These are phyloP conservation scores for Ophiosphaerella korrae DNA, from an alignment of 2,329 filamentous ascomycete genomes.

Conservation along the genomic window DNA sequence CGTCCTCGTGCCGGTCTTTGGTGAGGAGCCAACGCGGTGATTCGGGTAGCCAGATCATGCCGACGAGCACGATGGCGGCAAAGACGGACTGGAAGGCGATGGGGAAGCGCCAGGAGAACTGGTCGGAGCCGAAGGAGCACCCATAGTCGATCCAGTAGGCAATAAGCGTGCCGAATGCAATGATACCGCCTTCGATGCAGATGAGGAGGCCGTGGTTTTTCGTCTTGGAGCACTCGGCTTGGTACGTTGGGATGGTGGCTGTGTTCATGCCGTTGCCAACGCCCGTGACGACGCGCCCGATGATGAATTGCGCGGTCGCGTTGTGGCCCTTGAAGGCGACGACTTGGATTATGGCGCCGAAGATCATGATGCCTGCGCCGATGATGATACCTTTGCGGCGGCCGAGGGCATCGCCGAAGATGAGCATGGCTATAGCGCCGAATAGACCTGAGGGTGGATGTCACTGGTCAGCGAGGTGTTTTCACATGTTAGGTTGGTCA, in stretches of 20 bases:
- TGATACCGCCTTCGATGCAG: slow-evolving; percentile 62
- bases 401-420: slow-evolving; percentile 50
- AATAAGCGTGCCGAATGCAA: slow-evolving; percentile 58
- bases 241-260: slow-evolving; percentile 60
- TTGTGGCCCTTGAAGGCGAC: slow-evolving; percentile 38
- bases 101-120: slow-evolving; percentile 57
- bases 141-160: slow-evolving; percentile 55
- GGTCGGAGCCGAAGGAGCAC: slow-evolving; percentile 36
- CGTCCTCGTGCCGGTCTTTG: slow-evolving; percentile 67
- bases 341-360: slow-evolving; percentile 51
- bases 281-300: slow-evolving; percentile 59
- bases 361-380: slow-evolving; percentile 50
- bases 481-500: background rate
- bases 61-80: slow-evolving; percentile 56
- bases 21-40: slow-evolving; percentile 69
- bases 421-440: slow-evolving; percentile 48
- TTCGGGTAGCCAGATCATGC: slow-evolving; percentile 67
- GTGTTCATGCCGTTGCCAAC: slow-evolving; percentile 63
- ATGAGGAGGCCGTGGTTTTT: slow-evolving; percentile 66
- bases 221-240: slow-evolving; percentile 59
- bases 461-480: background rate
- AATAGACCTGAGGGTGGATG: slow-evolving; percentile 26
- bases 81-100: slow-evolving; percentile 60
- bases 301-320: slow-evolving; percentile 57
- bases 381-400: slow-evolving; percentile 51